Evolutionary conservation across 148 eudicot genomes (phyloP).

Genomic region (Chenopodium suecicum): DNA sequence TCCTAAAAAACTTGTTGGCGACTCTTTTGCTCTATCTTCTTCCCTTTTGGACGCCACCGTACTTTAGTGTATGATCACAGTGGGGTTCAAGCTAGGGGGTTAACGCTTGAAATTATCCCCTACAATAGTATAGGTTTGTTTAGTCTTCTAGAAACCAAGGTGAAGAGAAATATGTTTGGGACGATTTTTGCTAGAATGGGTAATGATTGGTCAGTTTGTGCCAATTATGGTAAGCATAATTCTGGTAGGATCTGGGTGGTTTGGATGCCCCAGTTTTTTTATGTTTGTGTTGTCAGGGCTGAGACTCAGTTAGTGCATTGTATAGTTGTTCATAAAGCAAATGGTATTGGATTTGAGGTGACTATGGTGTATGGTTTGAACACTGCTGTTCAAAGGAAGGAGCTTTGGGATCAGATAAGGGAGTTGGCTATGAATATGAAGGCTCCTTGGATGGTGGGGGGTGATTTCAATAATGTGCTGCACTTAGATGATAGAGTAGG

Average conservation of each 20-base stretch:
- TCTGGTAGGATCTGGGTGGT: too few species aligned
- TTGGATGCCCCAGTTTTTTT: too few species aligned
- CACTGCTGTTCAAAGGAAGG: background rate
- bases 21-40: too few species aligned
- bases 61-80: too few species aligned
- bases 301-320: too few species aligned
- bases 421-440: too few species aligned
- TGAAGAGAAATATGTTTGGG: too few species aligned
- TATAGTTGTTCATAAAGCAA: background rate
- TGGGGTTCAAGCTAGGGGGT: too few species aligned
- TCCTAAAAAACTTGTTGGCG: too few species aligned
- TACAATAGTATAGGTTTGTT: background rate
- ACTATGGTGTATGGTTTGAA: background rate
- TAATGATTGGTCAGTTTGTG: background rate
- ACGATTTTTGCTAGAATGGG: background rate
- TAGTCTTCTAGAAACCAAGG: background rate
- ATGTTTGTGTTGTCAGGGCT: too few species aligned
- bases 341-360: background rate
- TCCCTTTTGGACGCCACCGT: too few species aligned
- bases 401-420: background rate
- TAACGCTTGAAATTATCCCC: too few species aligned
- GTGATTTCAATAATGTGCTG: background rate
- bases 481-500: background rate
- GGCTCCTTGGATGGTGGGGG: background rate
- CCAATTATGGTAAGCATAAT: background rate